Conservation (phyloP, 1,139 yeast genomes). For the Yamadazyma triangularis region DNA sequence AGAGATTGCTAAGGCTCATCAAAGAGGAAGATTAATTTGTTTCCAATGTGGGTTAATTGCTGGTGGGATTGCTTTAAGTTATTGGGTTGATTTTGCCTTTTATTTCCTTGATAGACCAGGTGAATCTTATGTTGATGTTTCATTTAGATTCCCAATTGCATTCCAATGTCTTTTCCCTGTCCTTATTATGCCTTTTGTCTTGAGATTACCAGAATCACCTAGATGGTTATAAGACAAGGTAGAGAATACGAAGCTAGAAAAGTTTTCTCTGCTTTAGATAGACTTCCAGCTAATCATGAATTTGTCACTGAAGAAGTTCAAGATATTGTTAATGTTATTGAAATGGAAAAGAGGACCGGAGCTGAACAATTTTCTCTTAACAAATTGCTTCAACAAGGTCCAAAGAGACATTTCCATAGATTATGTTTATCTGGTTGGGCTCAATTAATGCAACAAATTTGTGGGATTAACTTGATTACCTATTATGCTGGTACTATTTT, state of each 20-base stretch:
- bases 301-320: conserved; percentile 24
- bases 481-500: conserved; percentile 44
- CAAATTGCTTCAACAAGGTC: conserved; percentile 32
- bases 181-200: conserved; percentile 21
- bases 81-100: conserved; percentile 44
- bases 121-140: conserved; percentile 9
- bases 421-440: conserved; percentile 43
- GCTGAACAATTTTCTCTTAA: conserved; percentile 19
- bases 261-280: conserved; percentile 43
- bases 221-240: conserved; percentile 40
- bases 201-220: conserved; percentile 47
- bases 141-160: conserved; percentile 48
- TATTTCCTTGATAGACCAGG: conserved; percentile 23
- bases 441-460: conserved; percentile 42
- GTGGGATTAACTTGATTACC: conserved; percentile 37
- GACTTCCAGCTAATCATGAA: conserved; percentile 23
- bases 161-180: conserved; percentile 38
- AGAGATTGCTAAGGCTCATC: conserved; percentile 30
- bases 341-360: conserved; percentile 20
- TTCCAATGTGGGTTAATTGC: conserved; percentile 36
- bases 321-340: conserved; percentile 27
- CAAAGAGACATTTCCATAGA: conserved; percentile 45
- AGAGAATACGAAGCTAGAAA: conserved; percentile 45
- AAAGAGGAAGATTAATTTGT: conserved; percentile 32
- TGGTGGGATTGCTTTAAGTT: conserved; percentile 35